These are phyloP conservation scores for Echium plantagineum DNA, from an alignment of 257 asterid species.

Conservation along the genomic window DNA sequence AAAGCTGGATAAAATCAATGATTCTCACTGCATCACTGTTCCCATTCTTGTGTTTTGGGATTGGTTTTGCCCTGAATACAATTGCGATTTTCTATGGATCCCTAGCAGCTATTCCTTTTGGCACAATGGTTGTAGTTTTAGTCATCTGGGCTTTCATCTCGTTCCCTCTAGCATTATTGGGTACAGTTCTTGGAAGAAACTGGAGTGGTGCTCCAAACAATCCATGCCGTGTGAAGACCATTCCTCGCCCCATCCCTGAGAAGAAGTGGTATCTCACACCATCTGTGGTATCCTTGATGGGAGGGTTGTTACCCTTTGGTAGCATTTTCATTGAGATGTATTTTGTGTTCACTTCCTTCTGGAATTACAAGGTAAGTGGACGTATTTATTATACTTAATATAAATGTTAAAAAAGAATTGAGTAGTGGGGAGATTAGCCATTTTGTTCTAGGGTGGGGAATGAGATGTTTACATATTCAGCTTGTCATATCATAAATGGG, in stretches of 20 bases:
- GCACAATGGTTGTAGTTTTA: slow-evolving; percentile 76
- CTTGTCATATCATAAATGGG: too few species aligned
- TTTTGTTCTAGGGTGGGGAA: too few species aligned
- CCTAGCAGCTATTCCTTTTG: slow-evolving; percentile 76
- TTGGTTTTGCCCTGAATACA: slow-evolving; percentile 61
- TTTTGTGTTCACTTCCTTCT: slow-evolving; percentile 85
- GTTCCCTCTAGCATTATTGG: slow-evolving; percentile 75
- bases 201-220: slow-evolving; percentile 76
- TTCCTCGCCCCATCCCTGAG: slow-evolving; percentile 74
- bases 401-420: not conserved
- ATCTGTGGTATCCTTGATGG: slow-evolving; percentile 64
- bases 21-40: slow-evolving; percentile 78
- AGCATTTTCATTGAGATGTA: slow-evolving; percentile 87
- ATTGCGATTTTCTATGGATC: slow-evolving; percentile 76
- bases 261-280: slow-evolving; percentile 82
- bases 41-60: slow-evolving; percentile 70
- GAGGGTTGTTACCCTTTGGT: slow-evolving; percentile 79
- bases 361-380: slow-evolving; percentile 69
- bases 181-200: slow-evolving; percentile 79
- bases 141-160: slow-evolving; percentile 76
- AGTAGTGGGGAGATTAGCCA: not conserved
- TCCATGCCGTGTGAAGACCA: slow-evolving; percentile 83
- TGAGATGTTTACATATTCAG: too few species aligned
- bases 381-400: not conserved
- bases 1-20: slow-evolving; percentile 67